Percentiles rank a stretch among this genome's conserved stretches.
phyloP scores from a whole-genome alignment of 2,329 filamentous ascomycete species.

The Claviceps digitariae region DNA sequence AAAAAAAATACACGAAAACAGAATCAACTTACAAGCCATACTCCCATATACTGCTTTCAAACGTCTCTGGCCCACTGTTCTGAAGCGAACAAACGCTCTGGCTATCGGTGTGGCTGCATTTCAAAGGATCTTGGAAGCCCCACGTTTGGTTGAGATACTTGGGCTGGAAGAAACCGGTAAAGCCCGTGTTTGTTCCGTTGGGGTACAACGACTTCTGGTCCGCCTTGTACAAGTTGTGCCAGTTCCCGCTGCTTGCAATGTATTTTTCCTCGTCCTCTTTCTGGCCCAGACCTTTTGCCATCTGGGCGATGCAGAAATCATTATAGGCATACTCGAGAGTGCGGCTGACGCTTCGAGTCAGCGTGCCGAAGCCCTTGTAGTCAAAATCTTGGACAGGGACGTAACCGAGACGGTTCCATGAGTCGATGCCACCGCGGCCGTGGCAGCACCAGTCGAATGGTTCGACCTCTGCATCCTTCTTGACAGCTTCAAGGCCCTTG shows the following conservation, averaged over 20 bases:
- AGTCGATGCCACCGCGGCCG: slow-evolving; percentile 55
- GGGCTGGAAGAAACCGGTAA: slow-evolving; percentile 58
- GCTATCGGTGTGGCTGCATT: slow-evolving; percentile 41
- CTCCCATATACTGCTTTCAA: slow-evolving; percentile 59
- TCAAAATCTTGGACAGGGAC: slow-evolving; percentile 60
- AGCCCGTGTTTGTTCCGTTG: slow-evolving; percentile 47
- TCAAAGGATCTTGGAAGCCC: slow-evolving; percentile 54
- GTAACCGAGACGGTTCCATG: slow-evolving; percentile 59
- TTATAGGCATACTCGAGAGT: slow-evolving; percentile 71
- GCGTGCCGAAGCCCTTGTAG: slow-evolving; percentile 49
- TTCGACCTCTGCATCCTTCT: slow-evolving; percentile 60
- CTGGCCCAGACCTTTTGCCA: slow-evolving; percentile 44
- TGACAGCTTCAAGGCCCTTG: slow-evolving; percentile 54
- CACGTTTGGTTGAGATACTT: slow-evolving; percentile 54
- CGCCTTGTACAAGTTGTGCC: slow-evolving; percentile 51
- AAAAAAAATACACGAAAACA: not conserved
- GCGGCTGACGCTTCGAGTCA: slow-evolving; percentile 57
- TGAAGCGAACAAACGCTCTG: slow-evolving; percentile 46
- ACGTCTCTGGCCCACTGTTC: slow-evolving; percentile 51
- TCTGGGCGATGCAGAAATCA: slow-evolving; percentile 54
- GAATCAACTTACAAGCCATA: slow-evolving; percentile 47
- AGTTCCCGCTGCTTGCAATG: slow-evolving; percentile 44
- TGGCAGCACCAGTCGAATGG: slow-evolving; percentile 57
- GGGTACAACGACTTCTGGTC: slow-evolving; percentile 41
- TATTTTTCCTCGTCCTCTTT: slow-evolving; percentile 46